phyloP scores from a whole-genome alignment of 352 stramenopile genomes.

The Stramenopiles sp. region DNA sequence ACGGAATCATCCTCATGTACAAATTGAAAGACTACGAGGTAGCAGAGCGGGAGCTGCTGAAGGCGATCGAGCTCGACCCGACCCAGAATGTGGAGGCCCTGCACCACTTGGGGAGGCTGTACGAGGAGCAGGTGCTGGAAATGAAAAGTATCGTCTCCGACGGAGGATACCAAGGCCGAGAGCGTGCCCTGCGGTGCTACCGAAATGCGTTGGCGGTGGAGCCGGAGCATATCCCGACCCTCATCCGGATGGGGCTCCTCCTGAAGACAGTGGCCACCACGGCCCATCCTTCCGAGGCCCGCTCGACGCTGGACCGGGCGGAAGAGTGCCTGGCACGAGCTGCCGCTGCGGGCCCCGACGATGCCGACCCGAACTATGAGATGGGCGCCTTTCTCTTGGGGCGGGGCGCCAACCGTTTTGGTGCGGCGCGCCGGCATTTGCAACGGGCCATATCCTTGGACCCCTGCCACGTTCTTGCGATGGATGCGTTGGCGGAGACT shows the following conservation, averaged over 20 bases:
- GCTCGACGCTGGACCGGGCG: background rate
- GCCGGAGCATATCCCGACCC: background rate
- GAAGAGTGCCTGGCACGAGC: background rate
- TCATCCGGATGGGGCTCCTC: background rate
- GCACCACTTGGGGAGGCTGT: background rate
- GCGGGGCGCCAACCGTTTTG: background rate
- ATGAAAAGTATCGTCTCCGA: background rate
- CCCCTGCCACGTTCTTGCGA: background rate
- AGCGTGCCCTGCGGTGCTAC: background rate
- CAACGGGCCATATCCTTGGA: background rate
- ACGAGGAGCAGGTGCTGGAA: background rate
- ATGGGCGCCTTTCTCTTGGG: background rate
- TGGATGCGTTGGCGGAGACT: background rate
- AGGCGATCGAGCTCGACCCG: background rate
- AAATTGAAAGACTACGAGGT: conserved; percentile 6
- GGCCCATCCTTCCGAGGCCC: background rate
- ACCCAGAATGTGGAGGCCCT: background rate
- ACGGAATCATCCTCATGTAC: background rate
- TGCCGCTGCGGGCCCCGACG: background rate
- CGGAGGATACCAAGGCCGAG: background rate
- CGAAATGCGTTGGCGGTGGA: background rate
- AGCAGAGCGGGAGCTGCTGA: background rate
- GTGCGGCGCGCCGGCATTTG: background rate
- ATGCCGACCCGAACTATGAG: background rate
- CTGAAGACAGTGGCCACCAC: background rate